Conservation (phyloP, 768 basidiomycete species). For the Mycena albidolilacea region DNA sequence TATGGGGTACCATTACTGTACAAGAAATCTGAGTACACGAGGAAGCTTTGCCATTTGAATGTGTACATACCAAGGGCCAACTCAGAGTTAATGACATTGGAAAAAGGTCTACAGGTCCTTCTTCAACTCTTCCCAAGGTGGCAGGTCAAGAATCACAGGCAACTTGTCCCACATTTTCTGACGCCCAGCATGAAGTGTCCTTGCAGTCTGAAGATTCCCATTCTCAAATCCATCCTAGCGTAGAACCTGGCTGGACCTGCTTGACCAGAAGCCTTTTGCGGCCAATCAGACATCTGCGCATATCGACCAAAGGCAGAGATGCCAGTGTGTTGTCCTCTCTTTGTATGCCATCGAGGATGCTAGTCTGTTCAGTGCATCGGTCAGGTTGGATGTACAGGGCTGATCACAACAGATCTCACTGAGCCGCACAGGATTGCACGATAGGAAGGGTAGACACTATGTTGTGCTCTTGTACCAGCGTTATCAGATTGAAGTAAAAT, state of each 20-base stretch:
- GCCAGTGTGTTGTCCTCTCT: background rate
- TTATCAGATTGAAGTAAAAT: background rate
- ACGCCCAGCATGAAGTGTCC: background rate
- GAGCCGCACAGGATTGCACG: background rate
- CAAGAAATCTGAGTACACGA: no score
- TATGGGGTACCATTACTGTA: no score
- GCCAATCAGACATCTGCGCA: background rate
- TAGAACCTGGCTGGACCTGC: background rate
- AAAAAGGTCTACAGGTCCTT: background rate
- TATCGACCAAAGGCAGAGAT: background rate
- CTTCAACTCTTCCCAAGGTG: slow-evolving; percentile 7
- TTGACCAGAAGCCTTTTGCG: background rate
- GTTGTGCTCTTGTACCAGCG: background rate
- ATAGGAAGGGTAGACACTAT: background rate
- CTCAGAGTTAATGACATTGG: no score
- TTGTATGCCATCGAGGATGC: background rate
- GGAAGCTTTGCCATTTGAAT: no score
- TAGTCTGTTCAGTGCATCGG: background rate
- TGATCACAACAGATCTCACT: no score
- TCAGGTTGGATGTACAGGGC: no score
- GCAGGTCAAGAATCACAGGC: slow-evolving; percentile 1
- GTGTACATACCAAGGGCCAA: no score
- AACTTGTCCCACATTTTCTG: slow-evolving; percentile 2
- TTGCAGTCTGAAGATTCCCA: no score
- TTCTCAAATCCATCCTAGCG: background rate